Conservation (phyloP, 805 yeast genomes). For the Candida odintsovae region DNA sequence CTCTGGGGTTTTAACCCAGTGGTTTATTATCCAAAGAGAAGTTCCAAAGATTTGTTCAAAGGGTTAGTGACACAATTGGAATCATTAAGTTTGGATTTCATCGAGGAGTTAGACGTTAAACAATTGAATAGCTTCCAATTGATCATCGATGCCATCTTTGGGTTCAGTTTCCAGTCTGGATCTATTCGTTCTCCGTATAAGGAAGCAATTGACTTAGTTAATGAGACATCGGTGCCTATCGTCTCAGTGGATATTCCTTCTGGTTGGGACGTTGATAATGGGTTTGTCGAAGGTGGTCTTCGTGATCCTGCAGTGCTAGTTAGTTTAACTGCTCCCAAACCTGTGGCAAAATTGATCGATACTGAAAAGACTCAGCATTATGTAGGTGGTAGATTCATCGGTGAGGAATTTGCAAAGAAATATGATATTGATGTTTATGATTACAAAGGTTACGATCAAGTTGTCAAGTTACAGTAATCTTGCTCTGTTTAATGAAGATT, state of each 20-base stretch:
- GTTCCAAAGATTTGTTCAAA: slow-evolving; percentile 49
- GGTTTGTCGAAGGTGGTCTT: slow-evolving; percentile 47
- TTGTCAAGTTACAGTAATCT: too few relatives aligned
- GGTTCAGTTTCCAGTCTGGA: slow-evolving; percentile 81
- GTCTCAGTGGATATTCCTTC: slow-evolving; percentile 89
- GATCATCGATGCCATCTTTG: slow-evolving; percentile 81
- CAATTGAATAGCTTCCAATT: slow-evolving; percentile 22
- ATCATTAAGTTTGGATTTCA: slow-evolving; percentile 54
- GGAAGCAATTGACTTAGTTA: slow-evolving; percentile 36
- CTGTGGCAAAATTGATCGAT: slow-evolving; percentile 56
- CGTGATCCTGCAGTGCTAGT: slow-evolving; percentile 64
- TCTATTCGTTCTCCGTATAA: slow-evolving; percentile 80
- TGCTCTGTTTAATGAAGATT: too few relatives aligned
- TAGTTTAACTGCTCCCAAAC: slow-evolving; percentile 91
- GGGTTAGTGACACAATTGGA: slow-evolving; percentile 62
- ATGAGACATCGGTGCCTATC: slow-evolving; percentile 43
- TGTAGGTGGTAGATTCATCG: slow-evolving; percentile 87
- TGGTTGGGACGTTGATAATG: slow-evolving; percentile 94
- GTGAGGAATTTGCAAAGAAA: slow-evolving; percentile 56
- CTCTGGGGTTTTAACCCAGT: slow-evolving; percentile 74
- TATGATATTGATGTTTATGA: slow-evolving; percentile 65
- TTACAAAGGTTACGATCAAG: slow-evolving; percentile 55
- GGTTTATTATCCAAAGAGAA: slow-evolving; percentile 73
- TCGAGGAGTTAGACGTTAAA: slow-evolving; percentile 34
- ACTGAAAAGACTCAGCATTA: slow-evolving; percentile 49